phyloP scores from a whole-genome alignment of 139 green algal species.

The Chlamydomonas applanata region DNA sequence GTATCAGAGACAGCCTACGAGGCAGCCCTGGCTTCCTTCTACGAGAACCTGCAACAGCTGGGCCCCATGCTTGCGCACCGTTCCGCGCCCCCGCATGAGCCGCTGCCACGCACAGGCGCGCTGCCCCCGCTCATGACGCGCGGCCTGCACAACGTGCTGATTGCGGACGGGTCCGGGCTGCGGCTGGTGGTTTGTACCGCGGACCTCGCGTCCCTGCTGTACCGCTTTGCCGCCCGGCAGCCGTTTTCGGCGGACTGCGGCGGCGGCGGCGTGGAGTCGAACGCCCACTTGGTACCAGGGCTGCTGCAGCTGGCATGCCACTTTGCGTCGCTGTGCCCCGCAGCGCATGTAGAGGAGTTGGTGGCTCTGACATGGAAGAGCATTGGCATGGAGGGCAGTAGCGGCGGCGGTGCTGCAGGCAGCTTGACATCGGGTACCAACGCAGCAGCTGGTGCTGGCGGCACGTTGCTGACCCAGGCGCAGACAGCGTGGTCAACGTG shows the following conservation, averaged over 20 bases:
- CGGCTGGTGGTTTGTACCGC: conserved; percentile 31
- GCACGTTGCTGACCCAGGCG: no score
- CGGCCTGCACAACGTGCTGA: not conserved
- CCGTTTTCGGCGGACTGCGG: conserved; percentile 53
- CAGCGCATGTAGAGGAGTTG: no score
- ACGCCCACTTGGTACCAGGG: conserved; percentile 51
- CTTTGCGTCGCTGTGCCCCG: not conserved
- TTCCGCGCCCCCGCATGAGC: not conserved
- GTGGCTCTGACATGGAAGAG: no score
- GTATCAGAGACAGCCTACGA: conserved; percentile 30
- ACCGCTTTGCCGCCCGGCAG: conserved; percentile 41
- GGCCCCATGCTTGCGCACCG: not conserved
- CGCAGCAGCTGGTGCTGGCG: no score
- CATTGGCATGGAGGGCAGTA: no score
- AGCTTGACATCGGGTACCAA: no score
- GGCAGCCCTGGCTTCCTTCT: conserved; percentile 39
- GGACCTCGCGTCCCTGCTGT: conserved; percentile 48
- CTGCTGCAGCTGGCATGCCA: conserved; percentile 46
- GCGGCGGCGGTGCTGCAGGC: no score
- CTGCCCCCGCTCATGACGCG: not conserved
- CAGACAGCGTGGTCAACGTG: no score
- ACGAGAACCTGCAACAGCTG: conserved; percentile 28
- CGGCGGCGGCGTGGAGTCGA: conserved; percentile 54
- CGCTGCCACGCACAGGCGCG: not conserved
- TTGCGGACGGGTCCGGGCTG: not conserved